These are phyloP conservation scores for Leptomonas pyrrhocoris DNA, from an alignment of 208 protist species.

Conservation along the genomic window DNA sequence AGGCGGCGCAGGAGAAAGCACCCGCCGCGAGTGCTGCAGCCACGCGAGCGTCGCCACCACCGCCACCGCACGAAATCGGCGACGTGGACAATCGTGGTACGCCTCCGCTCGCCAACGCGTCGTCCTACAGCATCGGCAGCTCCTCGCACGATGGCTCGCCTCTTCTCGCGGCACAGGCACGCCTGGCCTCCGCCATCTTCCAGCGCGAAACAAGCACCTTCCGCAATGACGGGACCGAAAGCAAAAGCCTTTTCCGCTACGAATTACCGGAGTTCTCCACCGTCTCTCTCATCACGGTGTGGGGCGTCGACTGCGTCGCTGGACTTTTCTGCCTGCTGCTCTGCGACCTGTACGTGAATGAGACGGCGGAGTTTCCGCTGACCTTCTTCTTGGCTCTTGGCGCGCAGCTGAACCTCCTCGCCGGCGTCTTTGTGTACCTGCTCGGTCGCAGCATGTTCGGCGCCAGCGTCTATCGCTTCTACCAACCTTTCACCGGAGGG, in stretches of 20 bases:
- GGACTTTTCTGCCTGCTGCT: constrained; percentile 55
- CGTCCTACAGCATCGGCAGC: background rate
- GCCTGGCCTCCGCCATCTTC: background rate
- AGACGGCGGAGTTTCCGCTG: constrained; percentile 52
- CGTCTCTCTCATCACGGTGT: constrained; percentile 58
- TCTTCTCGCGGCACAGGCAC: constrained; percentile 12
- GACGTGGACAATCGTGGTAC: background rate
- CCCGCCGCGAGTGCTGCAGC: background rate
- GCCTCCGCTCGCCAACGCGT: background rate
- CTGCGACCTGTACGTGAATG: constrained; percentile 63
- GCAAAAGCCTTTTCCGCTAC: background rate
- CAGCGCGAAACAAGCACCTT: background rate
- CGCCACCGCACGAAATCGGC: background rate
- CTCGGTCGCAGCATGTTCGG: constrained; percentile 53
- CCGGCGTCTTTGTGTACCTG: constrained; percentile 54
- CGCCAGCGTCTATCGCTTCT: constrained; percentile 58
- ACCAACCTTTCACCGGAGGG: constrained; percentile 83
- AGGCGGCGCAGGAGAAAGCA: background rate
- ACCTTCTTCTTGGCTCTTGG: constrained; percentile 49
- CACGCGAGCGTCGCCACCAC: background rate
- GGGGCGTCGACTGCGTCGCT: constrained; percentile 54
- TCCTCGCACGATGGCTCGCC: background rate
- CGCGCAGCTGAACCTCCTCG: constrained; percentile 46
- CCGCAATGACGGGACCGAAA: background rate
- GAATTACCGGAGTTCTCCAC: constrained; percentile 61